Evolutionary conservation across 1,284 basidiomycete genomes (phyloP).

Genomic region (Trametes hirsuta): DNA sequence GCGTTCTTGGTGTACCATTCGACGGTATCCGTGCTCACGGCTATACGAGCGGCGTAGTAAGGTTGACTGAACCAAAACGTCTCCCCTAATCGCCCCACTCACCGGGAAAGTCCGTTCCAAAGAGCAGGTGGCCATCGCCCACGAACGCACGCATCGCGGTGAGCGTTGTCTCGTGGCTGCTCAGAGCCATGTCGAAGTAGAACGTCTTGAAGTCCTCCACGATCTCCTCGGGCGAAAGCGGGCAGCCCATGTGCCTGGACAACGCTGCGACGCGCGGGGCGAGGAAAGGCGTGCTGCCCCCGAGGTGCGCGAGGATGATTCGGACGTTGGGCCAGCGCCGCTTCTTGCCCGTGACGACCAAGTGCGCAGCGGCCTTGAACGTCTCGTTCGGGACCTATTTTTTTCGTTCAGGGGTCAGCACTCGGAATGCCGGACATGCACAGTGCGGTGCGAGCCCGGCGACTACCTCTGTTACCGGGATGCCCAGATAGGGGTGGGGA

Average conservation of each 20-base stretch:
- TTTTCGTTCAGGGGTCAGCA: background rate
- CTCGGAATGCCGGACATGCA: too few relatives aligned
- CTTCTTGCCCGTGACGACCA: conserved; percentile 70
- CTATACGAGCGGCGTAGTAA: conserved; percentile 38
- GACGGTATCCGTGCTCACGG: conserved; percentile 56
- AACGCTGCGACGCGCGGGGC: conserved; percentile 67
- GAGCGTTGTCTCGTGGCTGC: conserved; percentile 54
- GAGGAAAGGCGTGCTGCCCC: conserved; percentile 62
- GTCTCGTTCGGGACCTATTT: conserved; percentile 75
- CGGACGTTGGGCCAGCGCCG: conserved; percentile 58
- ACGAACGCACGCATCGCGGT: conserved; percentile 53
- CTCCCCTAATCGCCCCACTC: background rate
- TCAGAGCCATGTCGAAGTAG: conserved; percentile 72
- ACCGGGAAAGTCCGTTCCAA: conserved; percentile 76
- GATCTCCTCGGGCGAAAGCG: conserved; percentile 59
- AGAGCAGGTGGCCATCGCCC: conserved; percentile 52
- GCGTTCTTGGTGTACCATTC: conserved; percentile 62
- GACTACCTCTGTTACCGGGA: conserved; percentile 69
- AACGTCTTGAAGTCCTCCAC: conserved; percentile 66
- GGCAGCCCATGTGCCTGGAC: conserved; percentile 66
- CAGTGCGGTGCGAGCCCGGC: background rate
- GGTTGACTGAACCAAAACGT: background rate
- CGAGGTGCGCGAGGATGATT: conserved; percentile 71
- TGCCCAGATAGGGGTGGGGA: conserved; percentile 61
- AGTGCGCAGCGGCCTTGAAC: conserved; percentile 74